phyloP scores from a whole-genome alignment of 2,329 filamentous ascomycete species.

The Pseudogymnoascus sp. region DNA sequence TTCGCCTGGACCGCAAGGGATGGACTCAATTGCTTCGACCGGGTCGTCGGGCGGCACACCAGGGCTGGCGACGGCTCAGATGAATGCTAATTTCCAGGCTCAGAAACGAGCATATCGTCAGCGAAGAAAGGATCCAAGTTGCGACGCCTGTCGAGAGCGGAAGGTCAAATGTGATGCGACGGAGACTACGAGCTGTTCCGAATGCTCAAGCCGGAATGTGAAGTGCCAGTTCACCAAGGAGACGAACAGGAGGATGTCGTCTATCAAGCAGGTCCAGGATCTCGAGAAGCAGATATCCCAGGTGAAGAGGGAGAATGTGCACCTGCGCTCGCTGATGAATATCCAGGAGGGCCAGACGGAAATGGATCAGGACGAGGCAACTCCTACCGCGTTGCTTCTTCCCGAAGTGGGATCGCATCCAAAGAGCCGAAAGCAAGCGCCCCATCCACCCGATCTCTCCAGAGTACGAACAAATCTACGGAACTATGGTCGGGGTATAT shows the following conservation, averaged over 20 bases:
- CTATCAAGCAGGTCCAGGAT: conserved; percentile 97
- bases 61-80: conserved; percentile 33
- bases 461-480: conserved; percentile 64
- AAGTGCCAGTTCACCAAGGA: conserved; percentile 99
- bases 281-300: conserved; percentile 82
- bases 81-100: conserved; percentile 49
- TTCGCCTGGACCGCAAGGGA: conserved; percentile 35
- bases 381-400: conserved; percentile 44
- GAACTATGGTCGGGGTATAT: conserved; percentile 66
- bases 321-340: conserved; percentile 54
- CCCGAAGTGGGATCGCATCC: conserved; percentile 60
- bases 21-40: conserved; percentile 51
- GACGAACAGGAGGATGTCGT: conserved; percentile 96
- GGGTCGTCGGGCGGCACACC: conserved; percentile 50
- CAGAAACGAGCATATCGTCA: conserved; percentile 94
- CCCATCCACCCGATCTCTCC: conserved; percentile 58
- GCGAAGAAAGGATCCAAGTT: conserved; percentile 88
- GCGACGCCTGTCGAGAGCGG: conserved; percentile 86
- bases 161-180: conserved; percentile 91
- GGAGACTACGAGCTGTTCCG: conserved; percentile 90
- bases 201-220: conserved; percentile 92
- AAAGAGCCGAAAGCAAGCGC: conserved; percentile 51
- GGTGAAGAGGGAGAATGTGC: conserved; percentile 70
- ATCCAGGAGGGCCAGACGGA: conserved; percentile 37
- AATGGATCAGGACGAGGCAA: conserved; percentile 24